Percentiles rank a stretch among this genome's conserved stretches.
phyloP scores from a whole-genome alignment of 1,139 yeast genomes.

The Blastobotrys buckinghamii region DNA sequence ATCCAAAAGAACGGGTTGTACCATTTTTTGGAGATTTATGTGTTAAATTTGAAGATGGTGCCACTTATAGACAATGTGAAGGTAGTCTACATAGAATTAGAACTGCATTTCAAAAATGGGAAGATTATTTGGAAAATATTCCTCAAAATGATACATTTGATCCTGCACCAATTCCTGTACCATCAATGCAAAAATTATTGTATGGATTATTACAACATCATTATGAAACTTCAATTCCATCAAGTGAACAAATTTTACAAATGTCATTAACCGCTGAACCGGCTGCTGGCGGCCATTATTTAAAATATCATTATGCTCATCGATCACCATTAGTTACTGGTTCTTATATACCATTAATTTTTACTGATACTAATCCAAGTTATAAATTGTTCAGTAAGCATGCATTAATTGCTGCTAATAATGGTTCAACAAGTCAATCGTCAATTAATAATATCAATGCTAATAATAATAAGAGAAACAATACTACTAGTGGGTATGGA shows the following conservation, averaged over 20 bases:
- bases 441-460: neutral
- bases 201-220: conserved; percentile 32
- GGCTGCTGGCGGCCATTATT: conserved; percentile 39
- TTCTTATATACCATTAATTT: conserved; percentile 53
- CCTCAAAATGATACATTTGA: conserved; percentile 36
- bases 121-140: conserved; percentile 48
- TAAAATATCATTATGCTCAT: conserved; percentile 38
- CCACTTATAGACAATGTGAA: conserved; percentile 54
- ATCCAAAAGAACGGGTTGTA: conserved; percentile 71
- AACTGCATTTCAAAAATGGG: conserved; percentile 79
- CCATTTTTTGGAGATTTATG: conserved; percentile 88
- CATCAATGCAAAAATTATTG: conserved; percentile 32
- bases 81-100: conserved; percentile 62
- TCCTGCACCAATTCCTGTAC: conserved; percentile 29
- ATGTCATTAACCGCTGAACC: conserved; percentile 44
- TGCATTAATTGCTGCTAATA: conserved; percentile 37
- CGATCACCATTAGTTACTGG: conserved; percentile 50
- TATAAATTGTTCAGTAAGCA: conserved; percentile 51
- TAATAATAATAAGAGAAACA: neutral
- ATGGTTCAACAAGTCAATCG: conserved; percentile 9
- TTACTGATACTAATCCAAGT: conserved; percentile 48
- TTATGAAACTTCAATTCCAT: conserved; percentile 23
- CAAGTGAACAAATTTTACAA: conserved; percentile 31
- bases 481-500: neutral
- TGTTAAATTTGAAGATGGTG: conserved; percentile 36